Base-by-base conservation (phyloP, 352 stramenopile genomes). In the Pythium aristosporum region DNA sequence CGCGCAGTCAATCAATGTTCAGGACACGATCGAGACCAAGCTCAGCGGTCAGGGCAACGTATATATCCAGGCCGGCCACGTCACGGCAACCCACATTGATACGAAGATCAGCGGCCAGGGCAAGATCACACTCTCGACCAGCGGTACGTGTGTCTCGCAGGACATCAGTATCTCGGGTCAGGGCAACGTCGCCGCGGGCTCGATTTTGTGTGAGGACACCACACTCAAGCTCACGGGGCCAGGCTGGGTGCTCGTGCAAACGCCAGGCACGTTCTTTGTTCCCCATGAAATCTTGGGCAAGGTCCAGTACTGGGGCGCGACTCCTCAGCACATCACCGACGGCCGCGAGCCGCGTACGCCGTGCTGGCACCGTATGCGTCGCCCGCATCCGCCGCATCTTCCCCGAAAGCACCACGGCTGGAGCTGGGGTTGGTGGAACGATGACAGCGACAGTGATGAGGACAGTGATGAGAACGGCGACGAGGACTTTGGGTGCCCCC, bases 231-330 rank as follows among this genome's bases (percentile, higher is more conserved):
- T 88, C 21, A 81, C 73, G 67, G 79, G 79, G 7, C 49, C 68
- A 13, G 77, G 75, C 10, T 54, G 74, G n/a, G 62, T 86, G 57
- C 62, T 88, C 18, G 76, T 88, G 23, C 76, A 85, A 54, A 78
- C 76, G 20, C 75, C 60, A 0, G 57, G 79, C 61, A 75, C 69
- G 56, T 65, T 88, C 3, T 20, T 46, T 0, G 65, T 67, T 9
- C 57, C 59, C 36, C 36, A 51, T 37, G 34, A 37, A 46, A 57
- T 72, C 30, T 43, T 55, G 15, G 49, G 63, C 36, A 52, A 32
- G 8, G 54, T 72, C 52, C 57, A 72, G 34, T 72, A 72, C 59
- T 37, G 59, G 5, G 59, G 59, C 23, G 36, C 47, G 20, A 25
- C 52, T 0, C 65, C 65, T 3, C 23, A 60, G 53, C 13, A 20